Conservation (phyloP, 169 alveolate genomes). For the Plasmodium ovale region DNA sequence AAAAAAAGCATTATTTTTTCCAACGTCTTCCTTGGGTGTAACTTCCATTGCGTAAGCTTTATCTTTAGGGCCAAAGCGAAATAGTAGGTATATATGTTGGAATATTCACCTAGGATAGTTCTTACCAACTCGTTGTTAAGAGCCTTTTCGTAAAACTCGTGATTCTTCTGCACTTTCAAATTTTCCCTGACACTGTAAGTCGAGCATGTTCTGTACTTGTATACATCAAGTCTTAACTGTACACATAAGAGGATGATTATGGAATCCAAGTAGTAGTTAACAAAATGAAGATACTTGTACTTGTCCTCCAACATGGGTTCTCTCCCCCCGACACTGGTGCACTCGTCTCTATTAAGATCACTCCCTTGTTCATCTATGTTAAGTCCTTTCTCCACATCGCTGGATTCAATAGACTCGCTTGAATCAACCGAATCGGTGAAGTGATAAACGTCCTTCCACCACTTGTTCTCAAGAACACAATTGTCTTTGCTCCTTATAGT, state of each 20-base stretch:
- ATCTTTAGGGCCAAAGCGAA: constrained; percentile 24
- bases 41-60: neutral
- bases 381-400: neutral
- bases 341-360: neutral
- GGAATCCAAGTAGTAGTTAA: constrained; percentile 30
- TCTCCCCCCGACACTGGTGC: neutral
- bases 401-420: neutral
- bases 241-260: constrained; percentile 7
- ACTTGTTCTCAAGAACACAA: neutral
- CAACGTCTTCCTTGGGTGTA: neutral
- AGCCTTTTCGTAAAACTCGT: neutral
- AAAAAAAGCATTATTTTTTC: constrained; percentile 29
- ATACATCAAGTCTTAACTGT: neutral
- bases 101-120: constrained; percentile 19
- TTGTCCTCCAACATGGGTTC: neutral
- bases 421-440: constrained; percentile 5
- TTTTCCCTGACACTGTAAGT: too few species aligned
- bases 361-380: neutral
- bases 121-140: constrained; percentile 21
- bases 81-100: neutral
- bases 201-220: too few species aligned
- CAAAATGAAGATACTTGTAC: constrained; percentile 33
- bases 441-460: constrained; percentile 25
- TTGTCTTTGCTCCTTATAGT: neutral
- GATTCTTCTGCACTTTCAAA: neutral